A percentile compares a stretch with the other conserved stretches of the same genome.
Evolutionary conservation across 2,329 filamentous ascomycete genomes (phyloP).

Genomic region (Cyphellophora europaea): DNA sequence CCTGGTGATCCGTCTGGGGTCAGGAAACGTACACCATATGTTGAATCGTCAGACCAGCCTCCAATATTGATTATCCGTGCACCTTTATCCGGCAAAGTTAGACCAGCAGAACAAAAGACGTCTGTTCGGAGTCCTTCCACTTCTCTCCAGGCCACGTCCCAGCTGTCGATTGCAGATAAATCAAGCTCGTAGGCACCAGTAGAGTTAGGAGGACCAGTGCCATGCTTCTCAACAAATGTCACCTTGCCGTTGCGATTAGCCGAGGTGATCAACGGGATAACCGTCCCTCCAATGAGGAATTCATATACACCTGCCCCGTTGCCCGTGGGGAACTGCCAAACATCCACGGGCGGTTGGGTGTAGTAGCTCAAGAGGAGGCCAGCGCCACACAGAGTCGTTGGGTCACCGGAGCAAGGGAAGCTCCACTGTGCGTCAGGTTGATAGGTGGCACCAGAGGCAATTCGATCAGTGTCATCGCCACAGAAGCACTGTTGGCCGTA

Average conservation of each 20-base stretch:
- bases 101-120: slow-evolving; percentile 56
- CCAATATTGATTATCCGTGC: slow-evolving; percentile 57
- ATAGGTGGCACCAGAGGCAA: slow-evolving; percentile 33
- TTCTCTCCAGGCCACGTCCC: slow-evolving; percentile 47
- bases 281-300: slow-evolving; percentile 51
- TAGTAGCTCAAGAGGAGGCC: slow-evolving; percentile 45
- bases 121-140: slow-evolving; percentile 55
- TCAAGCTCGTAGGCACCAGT: slow-evolving; percentile 61
- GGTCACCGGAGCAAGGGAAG: slow-evolving; percentile 25
- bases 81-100: slow-evolving; percentile 56
- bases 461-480: slow-evolving; percentile 43
- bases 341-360: slow-evolving; percentile 46
- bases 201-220: slow-evolving; percentile 48
- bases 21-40: slow-evolving; percentile 54
- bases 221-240: slow-evolving; percentile 53
- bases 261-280: slow-evolving; percentile 53
- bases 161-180: slow-evolving; percentile 44
- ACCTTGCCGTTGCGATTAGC: slow-evolving; percentile 52
- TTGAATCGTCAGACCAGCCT: slow-evolving; percentile 56
- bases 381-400: slow-evolving; percentile 36
- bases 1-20: slow-evolving; percentile 51
- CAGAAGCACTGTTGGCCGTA: slow-evolving; percentile 16
- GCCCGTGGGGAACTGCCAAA: slow-evolving; percentile 45
- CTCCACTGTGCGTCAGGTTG: slow-evolving; percentile 43
- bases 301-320: slow-evolving; percentile 49